Base-by-base conservation (phyloP, 768 basidiomycete genomes). In the Leccinum rimulosum region DNA sequence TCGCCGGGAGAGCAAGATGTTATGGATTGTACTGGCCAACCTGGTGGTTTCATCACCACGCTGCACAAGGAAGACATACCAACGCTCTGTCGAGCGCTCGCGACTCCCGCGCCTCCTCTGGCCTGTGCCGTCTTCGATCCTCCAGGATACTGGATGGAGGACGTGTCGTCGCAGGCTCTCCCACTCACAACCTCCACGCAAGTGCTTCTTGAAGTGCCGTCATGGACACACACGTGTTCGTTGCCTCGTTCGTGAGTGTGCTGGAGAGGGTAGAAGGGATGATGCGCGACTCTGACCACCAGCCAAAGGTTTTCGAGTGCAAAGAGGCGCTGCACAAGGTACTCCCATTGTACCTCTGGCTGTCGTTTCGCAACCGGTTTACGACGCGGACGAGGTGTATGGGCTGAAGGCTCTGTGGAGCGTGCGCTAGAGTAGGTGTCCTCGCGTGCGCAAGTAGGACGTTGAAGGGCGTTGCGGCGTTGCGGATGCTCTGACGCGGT, bases 1-100 rank as follows among this genome's bases (percentile, higher is more conserved):
- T 98, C 50, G 95, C 90, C 1, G 95, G 95, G 6, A 84, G 96
- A 43, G 95, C 96, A 0, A 96, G 95, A 12, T 88, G 96, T 3
- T 98, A 84, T 70, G 91, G 92, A 3, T 72, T 90, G 47, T 85
- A 87, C 3, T 35, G 75, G 78, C 40, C 66, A 64, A 57, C 70
- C 80, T 1, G 83, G 80, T 7, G 94, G 95, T 25, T 78, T 80
- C 33, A 88, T 86, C 8, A 95, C 94, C 0, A 89, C 93, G 0
- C 69, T 96, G n/a, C 70, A 78, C 47, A 69, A 75, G 3, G 68
- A 75, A 2, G 91, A 95, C 69, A 78, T 97, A 11, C 78, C 80
- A 0, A 73, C 82, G 58, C 76, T 98, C 10, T 70, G 72, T 25
- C 64, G 76, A 4, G 84, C 89, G 4, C 76, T 98, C 35, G 74